Evolutionary conservation across 805 yeast species (phyloP).

Genomic region (Schwanniomyces occidentalis): DNA sequence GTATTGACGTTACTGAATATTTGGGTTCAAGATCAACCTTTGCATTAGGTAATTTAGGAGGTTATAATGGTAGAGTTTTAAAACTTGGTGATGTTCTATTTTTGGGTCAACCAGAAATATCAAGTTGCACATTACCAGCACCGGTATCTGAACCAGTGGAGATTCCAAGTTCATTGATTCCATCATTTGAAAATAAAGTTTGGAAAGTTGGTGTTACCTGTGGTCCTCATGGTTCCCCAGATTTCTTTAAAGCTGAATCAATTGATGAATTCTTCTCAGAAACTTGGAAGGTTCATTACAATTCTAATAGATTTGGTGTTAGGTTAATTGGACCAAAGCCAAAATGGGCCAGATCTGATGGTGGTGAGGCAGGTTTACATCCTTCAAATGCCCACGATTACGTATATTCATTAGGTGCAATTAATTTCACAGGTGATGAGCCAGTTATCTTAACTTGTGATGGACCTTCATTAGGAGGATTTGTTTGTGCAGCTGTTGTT

Average conservation of each 20-base stretch:
- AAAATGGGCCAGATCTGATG: constrained; percentile 92
- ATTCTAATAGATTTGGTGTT: constrained; percentile 95
- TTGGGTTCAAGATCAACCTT: constrained; percentile 96
- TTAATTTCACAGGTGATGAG: constrained; percentile 98
- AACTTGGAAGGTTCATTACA: constrained; percentile 94
- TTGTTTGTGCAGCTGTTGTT: constrained; percentile 95
- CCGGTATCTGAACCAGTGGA: constrained; percentile 66
- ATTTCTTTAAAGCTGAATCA: constrained; percentile 78
- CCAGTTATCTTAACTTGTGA: constrained; percentile 96
- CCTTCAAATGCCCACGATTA: constrained; percentile 99
- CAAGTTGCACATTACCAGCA: constrained; percentile 68
- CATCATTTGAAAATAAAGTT: constrained; percentile 49
- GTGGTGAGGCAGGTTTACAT: constrained; percentile 97
- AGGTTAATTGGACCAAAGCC: constrained; percentile 95
- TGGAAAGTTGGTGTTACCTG: constrained; percentile 94
- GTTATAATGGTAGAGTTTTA: constrained; percentile 88
- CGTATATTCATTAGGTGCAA: constrained; percentile 94
- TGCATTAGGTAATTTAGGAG: constrained; percentile 92
- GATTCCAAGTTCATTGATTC: constrained; percentile 58
- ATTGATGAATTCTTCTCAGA: constrained; percentile 71
- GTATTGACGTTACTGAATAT: constrained; percentile 91
- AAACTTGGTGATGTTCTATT: constrained; percentile 91
- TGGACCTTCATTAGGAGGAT: constrained; percentile 97
- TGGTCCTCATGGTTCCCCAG: constrained; percentile 98
- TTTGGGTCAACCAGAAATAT: constrained; percentile 72